Percentiles rank a stretch among this genome's conserved stretches.
These are phyloP conservation scores for Lecanoromycetidae sp. DNA, from an alignment of 2,329 filamentous ascomycete species.

Conservation along the genomic window DNA sequence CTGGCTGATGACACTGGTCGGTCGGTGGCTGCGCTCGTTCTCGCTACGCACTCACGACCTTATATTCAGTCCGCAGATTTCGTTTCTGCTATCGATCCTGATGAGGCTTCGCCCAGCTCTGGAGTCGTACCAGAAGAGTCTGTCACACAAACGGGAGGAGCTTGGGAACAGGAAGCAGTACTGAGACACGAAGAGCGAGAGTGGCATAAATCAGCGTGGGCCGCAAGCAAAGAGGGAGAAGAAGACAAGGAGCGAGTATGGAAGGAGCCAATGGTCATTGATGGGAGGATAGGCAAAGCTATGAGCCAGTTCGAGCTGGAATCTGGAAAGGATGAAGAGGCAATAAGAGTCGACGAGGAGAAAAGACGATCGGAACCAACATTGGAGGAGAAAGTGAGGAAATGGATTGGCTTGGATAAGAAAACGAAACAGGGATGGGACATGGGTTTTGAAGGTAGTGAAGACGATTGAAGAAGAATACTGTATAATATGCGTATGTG, in stretches of 20 bases:
- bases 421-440: constrained; percentile 35
- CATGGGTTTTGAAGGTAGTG: constrained; percentile 37
- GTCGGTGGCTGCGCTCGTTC: constrained; percentile 73
- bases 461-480: constrained; percentile 21
- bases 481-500: background rate
- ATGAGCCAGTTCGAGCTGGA: constrained; percentile 70
- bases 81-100: constrained; percentile 14
- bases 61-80: constrained; percentile 27
- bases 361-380: constrained; percentile 32
- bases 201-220: constrained; percentile 72
- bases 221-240: constrained; percentile 37
- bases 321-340: constrained; percentile 56
- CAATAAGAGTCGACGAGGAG: constrained; percentile 35
- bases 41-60: constrained; percentile 37
- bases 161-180: constrained; percentile 51
- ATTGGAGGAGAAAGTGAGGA: background rate
- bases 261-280: constrained; percentile 61
- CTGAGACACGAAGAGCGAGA: constrained; percentile 62
- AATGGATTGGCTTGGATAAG: constrained; percentile 41
- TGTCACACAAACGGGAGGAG: background rate
- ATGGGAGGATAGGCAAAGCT: constrained; percentile 59
- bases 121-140: background rate
- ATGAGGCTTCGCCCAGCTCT: constrained; percentile 24
- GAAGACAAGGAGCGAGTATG: constrained; percentile 58
- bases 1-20: constrained; percentile 82